Percentiles rank a stretch among this genome's conserved stretches.
These are phyloP conservation scores for Populus simonii DNA, from an alignment of 345 rosid species.

Conservation along the genomic window DNA sequence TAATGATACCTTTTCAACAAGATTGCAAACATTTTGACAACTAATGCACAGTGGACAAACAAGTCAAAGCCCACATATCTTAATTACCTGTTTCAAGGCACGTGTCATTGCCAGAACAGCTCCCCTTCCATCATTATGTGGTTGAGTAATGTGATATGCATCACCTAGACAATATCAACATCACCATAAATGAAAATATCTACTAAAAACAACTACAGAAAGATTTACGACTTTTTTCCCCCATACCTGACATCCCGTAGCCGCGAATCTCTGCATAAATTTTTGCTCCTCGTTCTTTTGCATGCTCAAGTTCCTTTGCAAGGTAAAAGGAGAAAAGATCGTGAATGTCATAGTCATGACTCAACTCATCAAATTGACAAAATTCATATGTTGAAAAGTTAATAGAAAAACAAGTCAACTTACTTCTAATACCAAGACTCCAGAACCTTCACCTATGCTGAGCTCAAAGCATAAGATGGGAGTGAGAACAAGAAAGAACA, in stretches of 20 bases:
- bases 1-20: not conserved
- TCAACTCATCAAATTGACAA: not conserved
- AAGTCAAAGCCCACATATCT: not conserved
- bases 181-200: constrained; percentile 13
- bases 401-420: constrained; percentile 23
- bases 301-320: constrained; percentile 86
- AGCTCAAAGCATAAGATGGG: constrained; percentile 24
- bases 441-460: constrained; percentile 98
- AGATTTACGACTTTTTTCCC: too few relatives aligned
- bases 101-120: constrained; percentile 86
- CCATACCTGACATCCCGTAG: constrained; percentile 95
- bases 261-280: constrained; percentile 90
- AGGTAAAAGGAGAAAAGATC: not conserved
- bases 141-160: constrained; percentile 94
- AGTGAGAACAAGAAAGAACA: not conserved
- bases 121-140: constrained; percentile 86
- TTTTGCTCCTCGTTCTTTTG: constrained; percentile 76
- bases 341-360: not conserved
- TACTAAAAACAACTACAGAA: not conserved
- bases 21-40: not conserved
- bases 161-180: constrained; percentile 51
- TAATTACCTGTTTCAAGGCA: constrained; percentile 67
- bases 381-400: not conserved
- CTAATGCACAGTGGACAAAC: constrained; percentile 3
- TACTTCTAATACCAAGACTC: constrained; percentile 82